Evolutionary conservation across 768 basidiomycete genomes (phyloP).

Genomic region (Kwoniella mangroviensis): DNA sequence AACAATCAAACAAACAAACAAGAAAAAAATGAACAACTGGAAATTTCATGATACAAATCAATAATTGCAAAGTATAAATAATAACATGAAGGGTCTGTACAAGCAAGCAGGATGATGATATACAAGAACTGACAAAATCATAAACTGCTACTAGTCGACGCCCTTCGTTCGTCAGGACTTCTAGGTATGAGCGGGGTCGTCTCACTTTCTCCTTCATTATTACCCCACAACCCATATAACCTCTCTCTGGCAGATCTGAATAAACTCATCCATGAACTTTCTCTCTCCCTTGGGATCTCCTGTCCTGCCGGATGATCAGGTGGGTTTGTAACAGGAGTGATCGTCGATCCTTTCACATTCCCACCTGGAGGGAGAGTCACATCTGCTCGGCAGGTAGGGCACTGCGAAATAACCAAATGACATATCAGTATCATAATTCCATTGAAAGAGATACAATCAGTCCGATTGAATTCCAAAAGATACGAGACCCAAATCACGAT

Average conservation of each 20-base stretch:
- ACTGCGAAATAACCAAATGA: slow-evolving; percentile 62
- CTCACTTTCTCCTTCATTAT: slow-evolving; percentile 5
- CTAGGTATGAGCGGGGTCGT: slow-evolving; percentile 16
- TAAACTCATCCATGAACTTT: slow-evolving; percentile 7
- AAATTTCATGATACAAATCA: too few species aligned
- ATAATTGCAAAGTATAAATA: too few species aligned
- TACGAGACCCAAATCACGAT: background rate
- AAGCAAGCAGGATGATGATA: too few species aligned
- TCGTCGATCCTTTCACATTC: slow-evolving; percentile 21
- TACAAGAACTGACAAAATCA: too few species aligned
- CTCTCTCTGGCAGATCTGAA: slow-evolving; percentile 17
- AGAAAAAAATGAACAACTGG: too few species aligned
- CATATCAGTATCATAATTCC: background rate
- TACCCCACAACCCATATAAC: slow-evolving; percentile 3
- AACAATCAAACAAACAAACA: too few species aligned
- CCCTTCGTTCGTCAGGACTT: background rate
- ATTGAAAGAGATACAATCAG: background rate
- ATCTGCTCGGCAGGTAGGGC: slow-evolving; percentile 89
- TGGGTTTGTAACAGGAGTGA: slow-evolving; percentile 34
- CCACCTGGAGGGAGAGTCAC: slow-evolving; percentile 65
- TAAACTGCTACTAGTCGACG: too few species aligned
- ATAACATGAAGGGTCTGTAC: too few species aligned
- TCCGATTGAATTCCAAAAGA: slow-evolving; percentile 6
- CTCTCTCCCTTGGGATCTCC: background rate
- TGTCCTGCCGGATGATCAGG: background rate